Percentiles rank a stretch among this genome's conserved stretches.
Conservation (phyloP, 2,329 filamentous ascomycete genomes). For the Ceratocystis destructans region DNA sequence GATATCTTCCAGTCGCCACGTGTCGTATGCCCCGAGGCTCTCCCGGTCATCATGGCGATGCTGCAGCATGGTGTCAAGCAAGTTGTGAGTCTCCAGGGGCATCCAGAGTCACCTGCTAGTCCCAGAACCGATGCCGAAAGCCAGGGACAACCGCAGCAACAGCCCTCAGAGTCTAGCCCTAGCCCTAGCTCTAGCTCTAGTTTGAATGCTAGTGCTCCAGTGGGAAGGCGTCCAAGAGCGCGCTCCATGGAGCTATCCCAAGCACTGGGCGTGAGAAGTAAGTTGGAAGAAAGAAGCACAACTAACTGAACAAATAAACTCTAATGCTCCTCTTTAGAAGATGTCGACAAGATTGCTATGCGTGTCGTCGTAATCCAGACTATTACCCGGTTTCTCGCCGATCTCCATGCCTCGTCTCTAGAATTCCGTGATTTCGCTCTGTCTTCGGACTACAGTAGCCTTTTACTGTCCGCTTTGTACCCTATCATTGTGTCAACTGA, state of each 20-base stretch:
- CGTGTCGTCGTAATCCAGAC: constrained; percentile 58
- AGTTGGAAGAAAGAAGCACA: constrained; percentile 23
- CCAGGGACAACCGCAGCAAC: neutral
- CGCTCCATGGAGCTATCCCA: constrained; percentile 55
- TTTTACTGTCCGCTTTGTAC: constrained; percentile 68
- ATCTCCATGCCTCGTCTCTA: constrained; percentile 61
- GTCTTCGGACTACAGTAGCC: constrained; percentile 66
- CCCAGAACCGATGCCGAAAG: neutral
- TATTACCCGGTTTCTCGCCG: constrained; percentile 63
- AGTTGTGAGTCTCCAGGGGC: constrained; percentile 47
- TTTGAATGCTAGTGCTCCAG: neutral
- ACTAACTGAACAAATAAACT: constrained; percentile 17
- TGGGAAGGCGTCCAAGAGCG: constrained; percentile 31
- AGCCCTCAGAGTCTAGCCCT: too few species aligned
- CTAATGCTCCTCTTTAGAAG: constrained; percentile 12
- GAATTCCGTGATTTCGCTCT: constrained; percentile 73
- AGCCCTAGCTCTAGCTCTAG: neutral
- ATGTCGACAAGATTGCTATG: constrained; percentile 21
- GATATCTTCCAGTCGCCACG: constrained; percentile 57
- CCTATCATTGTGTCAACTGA: constrained; percentile 80
- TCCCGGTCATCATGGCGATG: constrained; percentile 74
- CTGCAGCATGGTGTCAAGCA: constrained; percentile 70
- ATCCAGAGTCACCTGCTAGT: constrained; percentile 40
- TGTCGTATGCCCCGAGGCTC: constrained; percentile 61
- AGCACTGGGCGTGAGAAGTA: constrained; percentile 42